Base-by-base conservation (phyloP, 306 rosid genomes). In the Trifolium repens region DNA sequence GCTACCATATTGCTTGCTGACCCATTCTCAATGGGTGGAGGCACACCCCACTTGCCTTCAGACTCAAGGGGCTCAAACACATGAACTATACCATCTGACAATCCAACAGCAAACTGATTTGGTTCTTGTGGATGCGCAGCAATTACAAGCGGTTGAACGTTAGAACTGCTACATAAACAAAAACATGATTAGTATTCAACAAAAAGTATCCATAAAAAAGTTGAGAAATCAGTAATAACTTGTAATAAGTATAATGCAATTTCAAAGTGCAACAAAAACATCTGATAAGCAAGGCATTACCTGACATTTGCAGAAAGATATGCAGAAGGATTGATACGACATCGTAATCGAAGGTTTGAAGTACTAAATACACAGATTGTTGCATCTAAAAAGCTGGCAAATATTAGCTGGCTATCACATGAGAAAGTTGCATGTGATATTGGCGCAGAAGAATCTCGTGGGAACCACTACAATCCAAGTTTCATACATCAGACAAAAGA, bases 41-140 rank as follows among this genome's bases (percentile, higher is more conserved):
- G 91, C 69, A 94, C 90, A 8, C 97, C 96, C 97, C 98, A 94
- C 83, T 92, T 94, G 67, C 96, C 97, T 81, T 91, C 98, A 5
- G 97, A 90, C 73, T 94, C 97, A 1, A 92, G 93, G 19, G 99
- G 98, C 71, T 94, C 99, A 81, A 94, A 90, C 19, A 94, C 96
- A 76, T 94, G 88, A 79, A 94, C 98, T 59, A 83, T 89, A 7
- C 98, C 99, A 69, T 94, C 97, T 8, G 98, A 94, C 63, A 94
- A 76, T 69, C 99, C 99, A 39, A 90, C 54, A 39, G 99, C 97
- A 80, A 92, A 90, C 70, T 94, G 97, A 73, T 92, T 90, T 75
- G 99, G 77, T 85, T 94, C 99, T 74, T 92, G 99, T 9, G 99
- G 99, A 79, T 94, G 99, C n/a, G 96, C 99, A 3, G 99, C 93